These are phyloP conservation scores for Zygosaccharomyces bisporus DNA, from an alignment of 805 yeast species.

Conservation along the genomic window DNA sequence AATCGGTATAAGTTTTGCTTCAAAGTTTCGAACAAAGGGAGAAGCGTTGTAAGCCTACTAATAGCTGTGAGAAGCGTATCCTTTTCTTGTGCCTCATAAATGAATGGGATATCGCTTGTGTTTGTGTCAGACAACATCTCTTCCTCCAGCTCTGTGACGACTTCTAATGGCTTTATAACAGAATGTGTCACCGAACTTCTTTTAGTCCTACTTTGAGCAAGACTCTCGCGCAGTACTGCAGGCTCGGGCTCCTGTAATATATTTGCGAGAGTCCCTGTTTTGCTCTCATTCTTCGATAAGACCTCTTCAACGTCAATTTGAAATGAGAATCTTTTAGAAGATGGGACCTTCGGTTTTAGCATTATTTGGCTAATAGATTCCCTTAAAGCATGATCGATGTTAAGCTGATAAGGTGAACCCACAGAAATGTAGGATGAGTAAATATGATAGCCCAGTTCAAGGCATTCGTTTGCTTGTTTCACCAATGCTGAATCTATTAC, in stretches of 20 bases:
- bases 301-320: slow-evolving; percentile 2
- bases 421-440: slow-evolving; percentile 61
- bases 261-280: not conserved
- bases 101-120: not conserved
- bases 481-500: slow-evolving; percentile 40
- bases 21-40: slow-evolving; percentile 47
- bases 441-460: slow-evolving; percentile 59
- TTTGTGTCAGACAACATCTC: not conserved
- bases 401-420: slow-evolving; percentile 67
- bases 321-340: slow-evolving; percentile 10
- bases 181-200: not conserved
- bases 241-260: slow-evolving; percentile 5
- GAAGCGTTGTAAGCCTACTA: slow-evolving; percentile 37
- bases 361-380: slow-evolving; percentile 42
- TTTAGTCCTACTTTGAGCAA: not conserved
- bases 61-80: slow-evolving; percentile 28
- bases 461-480: slow-evolving; percentile 49
- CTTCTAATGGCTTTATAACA: not conserved
- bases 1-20: slow-evolving; percentile 48
- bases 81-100: not conserved
- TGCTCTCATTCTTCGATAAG: not conserved
- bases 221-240: not conserved
- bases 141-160: not conserved
- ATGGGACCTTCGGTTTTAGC: slow-evolving; percentile 39
- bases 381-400: slow-evolving; percentile 56